Evolutionary conservation across 1,284 basidiomycete genomes (phyloP).

Genomic region (Sparassis latifolia): DNA sequence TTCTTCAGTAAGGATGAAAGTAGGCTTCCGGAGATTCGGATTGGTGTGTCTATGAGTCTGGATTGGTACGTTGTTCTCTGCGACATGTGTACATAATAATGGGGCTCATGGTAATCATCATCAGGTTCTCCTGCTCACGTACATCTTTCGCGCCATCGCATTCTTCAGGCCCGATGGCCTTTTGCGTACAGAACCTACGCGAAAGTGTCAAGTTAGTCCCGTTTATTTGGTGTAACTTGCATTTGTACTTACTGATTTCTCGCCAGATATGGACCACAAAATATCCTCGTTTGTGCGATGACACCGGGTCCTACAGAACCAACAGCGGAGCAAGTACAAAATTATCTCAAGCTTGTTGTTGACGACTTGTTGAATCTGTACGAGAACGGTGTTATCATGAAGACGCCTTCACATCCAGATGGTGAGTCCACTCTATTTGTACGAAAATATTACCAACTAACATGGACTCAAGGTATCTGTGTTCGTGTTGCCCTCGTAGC

Average conservation of each 20-base stretch:
- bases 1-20: conserved; percentile 9
- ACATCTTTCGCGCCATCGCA: no score
- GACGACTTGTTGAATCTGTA: conserved; percentile 17
- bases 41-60: conserved; percentile 9
- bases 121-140: neutral
- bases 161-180: no score
- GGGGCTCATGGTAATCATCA: neutral
- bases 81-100: neutral
- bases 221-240: neutral
- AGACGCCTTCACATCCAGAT: conserved; percentile 12
- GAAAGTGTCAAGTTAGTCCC: neutral
- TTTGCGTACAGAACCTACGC: no score
- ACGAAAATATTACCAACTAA: neutral
- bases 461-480: neutral
- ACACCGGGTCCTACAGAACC: conserved; percentile 17
- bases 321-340: conserved; percentile 13
- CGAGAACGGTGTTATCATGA: conserved; percentile 14
- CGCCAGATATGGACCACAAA: conserved; percentile 5
- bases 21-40: conserved; percentile 6
- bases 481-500: conserved; percentile 21
- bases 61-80: conserved; percentile 9
- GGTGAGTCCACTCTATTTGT: conserved; percentile 3
- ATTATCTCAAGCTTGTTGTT: conserved; percentile 12
- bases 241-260: neutral
- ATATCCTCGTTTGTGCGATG: conserved; percentile 12